phyloP scores from a whole-genome alignment of 345 rosid species.

The Trapa bicornis region DNA sequence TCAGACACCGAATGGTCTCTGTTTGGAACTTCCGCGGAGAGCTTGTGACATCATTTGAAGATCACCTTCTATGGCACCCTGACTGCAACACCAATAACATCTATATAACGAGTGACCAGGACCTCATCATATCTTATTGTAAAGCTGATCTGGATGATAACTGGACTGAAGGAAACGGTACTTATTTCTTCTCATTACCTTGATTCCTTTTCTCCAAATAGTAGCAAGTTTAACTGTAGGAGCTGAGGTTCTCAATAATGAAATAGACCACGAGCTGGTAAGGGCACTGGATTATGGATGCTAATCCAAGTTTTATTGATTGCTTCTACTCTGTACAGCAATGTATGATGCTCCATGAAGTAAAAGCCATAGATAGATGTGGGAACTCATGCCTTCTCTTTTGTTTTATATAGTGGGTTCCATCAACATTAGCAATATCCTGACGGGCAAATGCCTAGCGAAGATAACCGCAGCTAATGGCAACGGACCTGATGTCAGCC shows the following conservation, averaged over 20 bases:
- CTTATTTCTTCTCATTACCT: slow-evolving; percentile 1
- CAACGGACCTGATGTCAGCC: not conserved
- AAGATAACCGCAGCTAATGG: slow-evolving; percentile 63
- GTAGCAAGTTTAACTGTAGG: not conserved
- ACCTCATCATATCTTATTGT: slow-evolving; percentile 95
- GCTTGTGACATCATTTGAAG: slow-evolving; percentile 95
- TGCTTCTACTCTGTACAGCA: too few species aligned
- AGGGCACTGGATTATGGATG: not conserved
- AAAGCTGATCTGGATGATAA: slow-evolving; percentile 88
- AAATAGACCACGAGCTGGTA: not conserved
- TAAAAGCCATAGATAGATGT: not conserved
- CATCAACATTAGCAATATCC: slow-evolving; percentile 77
- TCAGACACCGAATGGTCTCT: slow-evolving; percentile 72
- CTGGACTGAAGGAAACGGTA: slow-evolving; percentile 86
- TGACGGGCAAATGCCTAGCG: slow-evolving; percentile 92
- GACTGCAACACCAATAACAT: slow-evolving; percentile 95
- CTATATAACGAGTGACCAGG: slow-evolving; percentile 94
- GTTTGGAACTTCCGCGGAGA: slow-evolving; percentile 98
- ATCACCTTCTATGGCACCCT: slow-evolving; percentile 90
- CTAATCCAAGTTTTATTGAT: too few species aligned
- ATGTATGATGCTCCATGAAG: not conserved
- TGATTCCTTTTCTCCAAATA: not conserved
- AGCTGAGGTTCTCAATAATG: not conserved
- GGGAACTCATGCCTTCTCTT: not conserved
- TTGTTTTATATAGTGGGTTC: slow-evolving; percentile 54